Percentiles rank a stretch among this genome's conserved stretches.
These are phyloP conservation scores for Aspergillus mulundensis DNA, from an alignment of 495 filamentous ascomycete genomes.

Conservation along the genomic window DNA sequence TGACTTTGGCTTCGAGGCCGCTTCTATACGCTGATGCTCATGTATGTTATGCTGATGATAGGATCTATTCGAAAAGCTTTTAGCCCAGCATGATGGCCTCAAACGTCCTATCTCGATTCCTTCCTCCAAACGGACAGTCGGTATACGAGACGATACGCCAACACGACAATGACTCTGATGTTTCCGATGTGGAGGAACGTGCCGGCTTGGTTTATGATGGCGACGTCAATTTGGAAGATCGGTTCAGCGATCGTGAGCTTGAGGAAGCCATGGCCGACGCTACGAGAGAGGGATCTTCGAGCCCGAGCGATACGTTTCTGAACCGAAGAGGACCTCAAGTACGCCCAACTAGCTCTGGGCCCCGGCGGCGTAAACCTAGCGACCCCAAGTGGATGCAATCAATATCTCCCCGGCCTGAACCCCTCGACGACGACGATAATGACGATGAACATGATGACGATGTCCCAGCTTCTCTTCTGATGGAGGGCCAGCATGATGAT, in stretches of 20 bases:
- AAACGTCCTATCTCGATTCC: conserved; percentile 69
- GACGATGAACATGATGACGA: conserved; percentile 74
- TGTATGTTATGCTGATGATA: conserved; percentile 10
- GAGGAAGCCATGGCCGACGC: conserved; percentile 63
- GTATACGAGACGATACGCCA: conserved; percentile 68
- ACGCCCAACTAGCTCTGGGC: conserved; percentile 16
- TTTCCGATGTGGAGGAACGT: conserved; percentile 62
- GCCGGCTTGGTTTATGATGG: conserved; percentile 65
- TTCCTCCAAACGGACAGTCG: conserved; percentile 61
- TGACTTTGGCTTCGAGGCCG: conserved; percentile 13
- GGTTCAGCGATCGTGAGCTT: conserved; percentile 69
- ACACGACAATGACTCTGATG: conserved; percentile 55
- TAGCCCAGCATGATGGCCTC: conserved; percentile 62
- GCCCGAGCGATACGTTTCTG: conserved; percentile 49
- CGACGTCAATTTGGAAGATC: conserved; percentile 61
- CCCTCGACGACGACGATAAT: conserved; percentile 83
- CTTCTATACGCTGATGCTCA: conserved; percentile 18
- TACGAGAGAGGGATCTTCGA: conserved; percentile 54
- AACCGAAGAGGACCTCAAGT: conserved; percentile 16
- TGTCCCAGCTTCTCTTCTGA: conserved; percentile 81
- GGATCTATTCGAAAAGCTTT: conserved; percentile 12
- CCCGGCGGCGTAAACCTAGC: conserved; percentile 28
- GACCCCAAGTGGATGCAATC: conserved; percentile 34
- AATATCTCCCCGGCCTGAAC: conserved; percentile 33
- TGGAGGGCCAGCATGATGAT: conserved; percentile 56